Conservation (phyloP, 1,139 yeast genomes). For the Kurtzmaniella quercitrusa region DNA sequence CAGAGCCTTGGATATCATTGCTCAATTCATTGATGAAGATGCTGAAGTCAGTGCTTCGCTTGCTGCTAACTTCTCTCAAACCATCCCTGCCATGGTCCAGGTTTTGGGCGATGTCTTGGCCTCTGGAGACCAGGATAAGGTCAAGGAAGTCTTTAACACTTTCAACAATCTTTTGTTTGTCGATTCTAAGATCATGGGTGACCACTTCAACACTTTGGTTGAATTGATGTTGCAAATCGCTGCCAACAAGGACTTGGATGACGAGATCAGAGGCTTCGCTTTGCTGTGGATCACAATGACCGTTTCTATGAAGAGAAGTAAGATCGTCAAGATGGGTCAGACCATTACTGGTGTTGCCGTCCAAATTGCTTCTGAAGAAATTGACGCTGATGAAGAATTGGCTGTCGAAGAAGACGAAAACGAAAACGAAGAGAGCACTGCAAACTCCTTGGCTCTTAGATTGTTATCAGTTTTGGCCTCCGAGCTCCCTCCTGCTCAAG, state of each 20-base stretch:
- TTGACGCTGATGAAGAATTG: constrained; percentile 67
- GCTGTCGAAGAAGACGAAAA: constrained; percentile 83
- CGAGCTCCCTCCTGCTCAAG: constrained; percentile 90
- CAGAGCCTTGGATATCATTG: constrained; percentile 73
- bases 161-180: constrained; percentile 75
- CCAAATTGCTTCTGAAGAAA: constrained; percentile 75
- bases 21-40: constrained; percentile 62
- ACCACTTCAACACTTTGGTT: constrained; percentile 64
- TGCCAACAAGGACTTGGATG: constrained; percentile 62
- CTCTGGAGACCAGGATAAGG: constrained; percentile 66
- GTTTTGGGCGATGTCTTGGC: constrained; percentile 75
- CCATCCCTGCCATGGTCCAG: constrained; percentile 77
- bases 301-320: constrained; percentile 68
- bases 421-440: constrained; percentile 87
- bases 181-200: constrained; percentile 78
- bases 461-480: constrained; percentile 74
- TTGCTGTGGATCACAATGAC: constrained; percentile 81
- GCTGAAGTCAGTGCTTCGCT: constrained; percentile 42
- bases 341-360: constrained; percentile 71
- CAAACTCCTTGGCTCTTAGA: constrained; percentile 75
- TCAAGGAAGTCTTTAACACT: constrained; percentile 77
- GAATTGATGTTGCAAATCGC: constrained; percentile 76
- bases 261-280: constrained; percentile 79
- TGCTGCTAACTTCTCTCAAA: constrained; percentile 57
- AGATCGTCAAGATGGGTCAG: constrained; percentile 74